Evolutionary conservation across 352 stramenopile genomes (phyloP).

Genomic region (Phytophthora foliorum): DNA sequence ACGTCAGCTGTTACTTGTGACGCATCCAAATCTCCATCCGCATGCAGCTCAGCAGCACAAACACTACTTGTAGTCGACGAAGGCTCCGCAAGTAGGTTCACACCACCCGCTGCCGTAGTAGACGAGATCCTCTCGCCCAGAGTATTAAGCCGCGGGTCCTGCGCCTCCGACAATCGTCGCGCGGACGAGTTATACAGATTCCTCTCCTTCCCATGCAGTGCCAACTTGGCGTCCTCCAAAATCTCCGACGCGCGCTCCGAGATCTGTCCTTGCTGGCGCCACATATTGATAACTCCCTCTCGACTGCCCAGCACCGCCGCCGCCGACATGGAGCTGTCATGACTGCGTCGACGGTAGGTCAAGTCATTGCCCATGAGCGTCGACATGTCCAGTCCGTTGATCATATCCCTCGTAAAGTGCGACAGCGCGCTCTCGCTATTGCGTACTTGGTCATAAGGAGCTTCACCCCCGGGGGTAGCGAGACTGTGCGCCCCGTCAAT

Average conservation of each 20-base stretch:
- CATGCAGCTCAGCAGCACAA: slow-evolving; percentile 17
- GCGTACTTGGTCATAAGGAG: slow-evolving; percentile 37
- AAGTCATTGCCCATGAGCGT: slow-evolving; percentile 33
- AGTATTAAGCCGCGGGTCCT: slow-evolving; percentile 74
- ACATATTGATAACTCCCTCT: slow-evolving; percentile 85
- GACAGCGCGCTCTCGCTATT: slow-evolving; percentile 67
- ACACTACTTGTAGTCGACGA: slow-evolving; percentile 52
- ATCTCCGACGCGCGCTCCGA: slow-evolving; percentile 87
- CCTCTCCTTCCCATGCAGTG: slow-evolving; percentile 84
- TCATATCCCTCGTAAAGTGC: slow-evolving; percentile 54
- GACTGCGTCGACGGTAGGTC: slow-evolving; percentile 35
- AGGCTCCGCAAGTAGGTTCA: slow-evolving; percentile 19
- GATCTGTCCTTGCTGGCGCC: slow-evolving; percentile 82
- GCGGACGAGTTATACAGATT: slow-evolving; percentile 80
- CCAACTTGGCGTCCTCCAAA: slow-evolving; percentile 82
- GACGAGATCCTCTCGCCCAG: slow-evolving; percentile 69
- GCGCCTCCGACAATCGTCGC: slow-evolving; percentile 67
- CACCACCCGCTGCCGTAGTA: slow-evolving; percentile 15
- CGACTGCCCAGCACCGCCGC: slow-evolving; percentile 46
- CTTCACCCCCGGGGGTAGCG: slow-evolving; percentile 24
- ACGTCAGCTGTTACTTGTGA: slow-evolving; percentile 16
- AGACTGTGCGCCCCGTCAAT: slow-evolving; percentile 29
- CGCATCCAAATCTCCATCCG: slow-evolving; percentile 15
- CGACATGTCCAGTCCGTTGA: slow-evolving; percentile 59
- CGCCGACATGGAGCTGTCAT: slow-evolving; percentile 34